Conservation (phyloP, 73 alveolate genomes). For the Symbiodinium pilosum region DNA sequence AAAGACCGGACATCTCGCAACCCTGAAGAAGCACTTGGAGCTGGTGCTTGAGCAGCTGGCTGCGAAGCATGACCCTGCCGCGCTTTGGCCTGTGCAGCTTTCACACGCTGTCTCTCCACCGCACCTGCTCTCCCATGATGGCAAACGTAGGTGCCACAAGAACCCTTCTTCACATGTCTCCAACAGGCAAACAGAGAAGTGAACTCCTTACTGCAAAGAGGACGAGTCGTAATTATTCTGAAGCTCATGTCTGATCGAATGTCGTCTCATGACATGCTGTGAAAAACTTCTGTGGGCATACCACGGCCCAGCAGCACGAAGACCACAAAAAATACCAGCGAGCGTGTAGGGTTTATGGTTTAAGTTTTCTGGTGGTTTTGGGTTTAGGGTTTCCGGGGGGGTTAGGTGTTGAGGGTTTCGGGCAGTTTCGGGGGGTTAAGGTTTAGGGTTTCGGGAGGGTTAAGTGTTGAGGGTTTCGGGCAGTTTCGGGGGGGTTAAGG, state of each 20-base stretch:
- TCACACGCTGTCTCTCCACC: not conserved
- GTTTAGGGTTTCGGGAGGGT: too few species aligned
- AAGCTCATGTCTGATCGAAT: not conserved
- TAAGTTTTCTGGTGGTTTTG: too few species aligned
- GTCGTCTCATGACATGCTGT: not conserved
- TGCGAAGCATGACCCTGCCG: too few species aligned
- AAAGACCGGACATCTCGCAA: slow-evolving; percentile 2
- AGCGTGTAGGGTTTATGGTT: too few species aligned
- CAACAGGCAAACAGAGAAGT: slow-evolving; percentile 14
- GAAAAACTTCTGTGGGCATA: not conserved
- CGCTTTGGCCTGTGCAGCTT: too few species aligned
- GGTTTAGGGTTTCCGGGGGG: too few species aligned
- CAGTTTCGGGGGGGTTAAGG: too few species aligned
- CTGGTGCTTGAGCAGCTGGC: not conserved
- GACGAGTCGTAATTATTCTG: not conserved
- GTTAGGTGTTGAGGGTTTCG: too few species aligned
- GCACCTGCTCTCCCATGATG: slow-evolving; percentile 41
- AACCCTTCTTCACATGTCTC: not conserved
- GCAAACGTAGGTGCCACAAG: slow-evolving; percentile 2
- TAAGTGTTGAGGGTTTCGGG: too few species aligned
- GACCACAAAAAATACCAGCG: slow-evolving; percentile 15
- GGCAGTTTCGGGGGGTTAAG: too few species aligned
- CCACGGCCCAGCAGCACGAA: slow-evolving; percentile 27
- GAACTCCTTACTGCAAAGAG: not conserved
- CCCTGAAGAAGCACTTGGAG: not conserved